phyloP scores from a whole-genome alignment of 2,329 filamentous ascomycete species.

The Piedraia hortae region DNA sequence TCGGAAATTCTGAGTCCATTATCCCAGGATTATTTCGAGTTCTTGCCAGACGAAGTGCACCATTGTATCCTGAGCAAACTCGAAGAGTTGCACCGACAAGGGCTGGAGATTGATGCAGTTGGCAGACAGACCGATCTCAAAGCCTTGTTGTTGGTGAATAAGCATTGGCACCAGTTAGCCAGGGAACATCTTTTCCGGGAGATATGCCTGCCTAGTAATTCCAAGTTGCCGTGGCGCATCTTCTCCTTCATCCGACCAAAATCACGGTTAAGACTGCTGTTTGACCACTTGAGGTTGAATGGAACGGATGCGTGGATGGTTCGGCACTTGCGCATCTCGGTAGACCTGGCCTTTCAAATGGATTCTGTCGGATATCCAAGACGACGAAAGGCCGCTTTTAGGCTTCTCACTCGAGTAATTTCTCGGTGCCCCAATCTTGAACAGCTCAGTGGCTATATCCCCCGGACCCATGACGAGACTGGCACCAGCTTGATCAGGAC shows the following conservation, averaged over 20 bases:
- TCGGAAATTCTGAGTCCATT: too few relatives aligned
- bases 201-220: slow-evolving; percentile 8
- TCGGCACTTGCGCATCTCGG: slow-evolving; percentile 24
- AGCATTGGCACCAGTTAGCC: slow-evolving; percentile 27
- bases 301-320: slow-evolving; percentile 24
- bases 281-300: slow-evolving; percentile 26
- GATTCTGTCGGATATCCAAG: slow-evolving; percentile 10
- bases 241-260: slow-evolving; percentile 13
- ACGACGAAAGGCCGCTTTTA: slow-evolving; percentile 21
- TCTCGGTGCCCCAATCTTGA: slow-evolving; percentile 31
- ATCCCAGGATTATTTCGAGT: too few relatives aligned
- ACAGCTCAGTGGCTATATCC: slow-evolving; percentile 24
- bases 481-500: slow-evolving; percentile 15
- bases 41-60: slow-evolving; percentile 26
- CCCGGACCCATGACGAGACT: slow-evolving; percentile 11
- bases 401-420: slow-evolving; percentile 27
- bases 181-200: slow-evolving; percentile 21
- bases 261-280: slow-evolving; percentile 24
- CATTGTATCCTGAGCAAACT: slow-evolving; percentile 26
- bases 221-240: slow-evolving; percentile 18
- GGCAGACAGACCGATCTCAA: slow-evolving; percentile 28
- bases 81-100: slow-evolving; percentile 16
- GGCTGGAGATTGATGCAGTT: slow-evolving; percentile 19
- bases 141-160: slow-evolving; percentile 25
- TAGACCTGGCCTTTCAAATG: slow-evolving; percentile 17